Evolutionary conservation across 2,329 filamentous ascomycete species (phyloP).

Genomic region (Rutstroemia sydowiana): DNA sequence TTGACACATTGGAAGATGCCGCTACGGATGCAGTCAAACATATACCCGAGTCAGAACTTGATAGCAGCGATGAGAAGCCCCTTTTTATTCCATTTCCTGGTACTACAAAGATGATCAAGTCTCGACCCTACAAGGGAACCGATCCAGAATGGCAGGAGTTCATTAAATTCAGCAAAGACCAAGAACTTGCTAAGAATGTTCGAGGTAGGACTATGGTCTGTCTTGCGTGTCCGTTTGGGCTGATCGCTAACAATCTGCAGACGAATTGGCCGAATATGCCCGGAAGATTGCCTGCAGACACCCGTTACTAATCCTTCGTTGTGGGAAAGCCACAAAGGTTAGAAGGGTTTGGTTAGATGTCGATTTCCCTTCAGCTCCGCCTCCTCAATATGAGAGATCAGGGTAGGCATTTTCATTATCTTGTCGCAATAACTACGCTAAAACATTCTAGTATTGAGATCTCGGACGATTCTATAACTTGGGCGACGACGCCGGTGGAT

Average conservation of each 20-base stretch:
- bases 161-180: constrained; percentile 49
- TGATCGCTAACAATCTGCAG: constrained; percentile 30
- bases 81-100: constrained; percentile 57
- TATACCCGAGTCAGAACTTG: constrained; percentile 36
- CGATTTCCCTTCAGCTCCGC: constrained; percentile 50
- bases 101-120: constrained; percentile 42
- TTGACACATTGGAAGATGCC: constrained; percentile 37
- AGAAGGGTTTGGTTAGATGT: constrained; percentile 52
- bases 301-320: constrained; percentile 36
- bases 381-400: constrained; percentile 50
- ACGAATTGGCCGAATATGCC: constrained; percentile 39
- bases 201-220: constrained; percentile 13
- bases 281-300: constrained; percentile 37
- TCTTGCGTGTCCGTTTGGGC: not conserved
- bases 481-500: constrained; percentile 43
- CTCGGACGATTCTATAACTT: constrained; percentile 41
- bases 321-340: constrained; percentile 42
- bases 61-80: constrained; percentile 39
- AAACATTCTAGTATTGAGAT: constrained; percentile 37
- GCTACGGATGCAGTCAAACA: constrained; percentile 33
- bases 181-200: constrained; percentile 34
- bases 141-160: constrained; percentile 61
- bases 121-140: constrained; percentile 44
- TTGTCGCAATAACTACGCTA: constrained; percentile 13
- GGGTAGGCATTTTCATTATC: constrained; percentile 40